Percentiles rank a stretch among this genome's conserved stretches.
Conservation (phyloP, 805 yeast species). For the Candida khao-thaluensis region DNA sequence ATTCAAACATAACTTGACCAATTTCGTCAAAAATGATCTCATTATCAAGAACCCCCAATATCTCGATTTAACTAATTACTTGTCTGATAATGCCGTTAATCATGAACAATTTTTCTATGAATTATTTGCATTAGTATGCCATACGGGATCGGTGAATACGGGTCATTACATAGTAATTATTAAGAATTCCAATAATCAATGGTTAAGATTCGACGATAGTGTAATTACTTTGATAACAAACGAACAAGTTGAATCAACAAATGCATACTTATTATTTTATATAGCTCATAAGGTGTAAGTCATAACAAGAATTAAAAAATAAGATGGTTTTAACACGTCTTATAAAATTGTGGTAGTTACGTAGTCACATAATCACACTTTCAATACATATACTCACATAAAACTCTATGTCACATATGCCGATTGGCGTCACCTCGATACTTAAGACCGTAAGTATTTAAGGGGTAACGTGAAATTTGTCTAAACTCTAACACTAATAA, state of each 20-base stretch:
- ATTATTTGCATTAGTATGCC: constrained; percentile 82
- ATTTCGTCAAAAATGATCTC: constrained; percentile 65
- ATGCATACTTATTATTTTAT: constrained; percentile 80
- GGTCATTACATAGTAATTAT: constrained; percentile 89
- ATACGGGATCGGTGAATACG: constrained; percentile 89
- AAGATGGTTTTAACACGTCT: no score
- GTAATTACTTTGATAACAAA: constrained; percentile 65
- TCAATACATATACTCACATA: no score
- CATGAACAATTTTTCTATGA: constrained; percentile 55
- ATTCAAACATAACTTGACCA: constrained; percentile 57
- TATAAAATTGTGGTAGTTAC: no score
- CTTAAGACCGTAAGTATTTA: no score
- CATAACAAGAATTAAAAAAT: no score
- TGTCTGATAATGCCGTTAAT: constrained; percentile 30
- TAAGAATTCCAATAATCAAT: constrained; percentile 68
- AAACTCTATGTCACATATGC: no score
- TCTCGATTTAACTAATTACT: constrained; percentile 68
- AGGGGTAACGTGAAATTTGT: no score
- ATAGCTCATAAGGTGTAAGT: constrained; percentile 46
- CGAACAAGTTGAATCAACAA: constrained; percentile 63
- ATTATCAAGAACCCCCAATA: constrained; percentile 71
- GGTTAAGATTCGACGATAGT: constrained; percentile 94
- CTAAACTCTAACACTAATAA: no score
- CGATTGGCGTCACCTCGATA: no score
- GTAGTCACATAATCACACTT: no score